Conservation (phyloP, 768 basidiomycete species). For the Hypholoma fasciculare region DNA sequence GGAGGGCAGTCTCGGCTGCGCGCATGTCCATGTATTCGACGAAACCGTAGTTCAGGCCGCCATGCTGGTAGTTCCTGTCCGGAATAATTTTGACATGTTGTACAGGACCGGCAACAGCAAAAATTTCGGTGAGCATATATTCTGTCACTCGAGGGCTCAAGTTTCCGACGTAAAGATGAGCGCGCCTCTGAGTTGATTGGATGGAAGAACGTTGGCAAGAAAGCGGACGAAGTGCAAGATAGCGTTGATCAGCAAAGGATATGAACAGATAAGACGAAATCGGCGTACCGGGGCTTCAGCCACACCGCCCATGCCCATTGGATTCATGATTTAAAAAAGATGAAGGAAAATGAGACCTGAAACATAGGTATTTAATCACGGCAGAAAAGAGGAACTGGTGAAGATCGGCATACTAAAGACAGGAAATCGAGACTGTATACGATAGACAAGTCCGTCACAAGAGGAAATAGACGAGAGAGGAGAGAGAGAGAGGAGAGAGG, state of each 20-base stretch:
- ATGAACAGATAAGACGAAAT: conserved; percentile 15
- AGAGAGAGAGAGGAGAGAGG: conserved; percentile 40
- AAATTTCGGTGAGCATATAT: conserved; percentile 98
- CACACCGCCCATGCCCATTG: conserved; percentile 66
- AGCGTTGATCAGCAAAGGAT: conserved; percentile 30
- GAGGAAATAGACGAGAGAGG: conserved; percentile 47
- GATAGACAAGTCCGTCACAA: conserved; percentile 60
- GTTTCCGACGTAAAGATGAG: conserved; percentile 99
- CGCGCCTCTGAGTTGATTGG: conserved; percentile 62
- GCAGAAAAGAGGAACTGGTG: conserved; percentile 19
- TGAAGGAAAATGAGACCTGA: conserved; percentile 53
- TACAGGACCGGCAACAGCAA: conserved; percentile 94
- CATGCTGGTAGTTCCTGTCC: conserved; percentile 98
- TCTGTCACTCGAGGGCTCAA: conserved; percentile 97
- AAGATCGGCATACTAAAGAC: conserved; percentile 47
- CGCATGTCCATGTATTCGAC: conserved; percentile 99
- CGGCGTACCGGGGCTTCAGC: conserved; percentile 78
- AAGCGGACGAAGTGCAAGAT: conserved; percentile 19
- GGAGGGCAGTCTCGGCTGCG: conserved; percentile 97
- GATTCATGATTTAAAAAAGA: conserved; percentile 70
- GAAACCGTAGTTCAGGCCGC: conserved; percentile 98
- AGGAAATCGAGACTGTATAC: conserved; percentile 50
- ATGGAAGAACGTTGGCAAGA: conserved; percentile 22
- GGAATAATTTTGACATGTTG: conserved; percentile 99
- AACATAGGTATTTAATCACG: conserved; percentile 17